Evolutionary conservation across 352 stramenopile genomes (phyloP), one percentile per base, ranked within the genome.

Genomic region (Phytophthora fragariaefolia): DNA sequence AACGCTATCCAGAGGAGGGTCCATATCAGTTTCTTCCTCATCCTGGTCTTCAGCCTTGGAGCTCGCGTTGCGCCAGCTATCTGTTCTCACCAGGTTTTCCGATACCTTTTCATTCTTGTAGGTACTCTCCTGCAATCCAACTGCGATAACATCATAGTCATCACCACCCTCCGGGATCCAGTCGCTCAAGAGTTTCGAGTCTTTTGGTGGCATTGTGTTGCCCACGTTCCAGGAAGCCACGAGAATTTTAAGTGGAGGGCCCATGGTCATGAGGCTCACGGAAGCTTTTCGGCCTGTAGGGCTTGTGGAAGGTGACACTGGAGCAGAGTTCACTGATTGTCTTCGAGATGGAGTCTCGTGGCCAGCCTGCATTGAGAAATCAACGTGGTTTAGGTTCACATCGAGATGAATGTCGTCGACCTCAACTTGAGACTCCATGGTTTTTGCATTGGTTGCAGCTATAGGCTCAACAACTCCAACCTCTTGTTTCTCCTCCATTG

Each of bases 211-310:
- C 82, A 90, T 91, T 7, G 83, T 85, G 56, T 96, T 96, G 45
- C 89, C 89, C 6, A 96, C 80, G 51, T 96, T 96, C 89, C 89
- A 96, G 6, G 89, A 91, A 2, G 69, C 80, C 38, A 92, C 47
- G n/a, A 91, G 70, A 27, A 92, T 74, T 60, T 85, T 83, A 12
- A 92, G 67, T 6, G 63, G 47, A 10, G 47, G 46, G 13, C 60
- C 61, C 26, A 20, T 66, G 23, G 34, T 66, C 26, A 30, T 63
- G 24, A 59, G 38, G 42, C 26, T 69, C 7, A 56, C 38, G 7
- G 34, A 73, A 17, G 15, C 22, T 50, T 62, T 74, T 9, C 60
- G 47, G 43, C 46, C 47, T 30, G 32, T 51, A 24, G 51, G 34
- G 30, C 17, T 53, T 5, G 28, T 24, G 23, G 48, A 49, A n/a